These are phyloP conservation scores for Dalbergia cultrata DNA, from an alignment of 306 rosid genomes.

Conservation along the genomic window DNA sequence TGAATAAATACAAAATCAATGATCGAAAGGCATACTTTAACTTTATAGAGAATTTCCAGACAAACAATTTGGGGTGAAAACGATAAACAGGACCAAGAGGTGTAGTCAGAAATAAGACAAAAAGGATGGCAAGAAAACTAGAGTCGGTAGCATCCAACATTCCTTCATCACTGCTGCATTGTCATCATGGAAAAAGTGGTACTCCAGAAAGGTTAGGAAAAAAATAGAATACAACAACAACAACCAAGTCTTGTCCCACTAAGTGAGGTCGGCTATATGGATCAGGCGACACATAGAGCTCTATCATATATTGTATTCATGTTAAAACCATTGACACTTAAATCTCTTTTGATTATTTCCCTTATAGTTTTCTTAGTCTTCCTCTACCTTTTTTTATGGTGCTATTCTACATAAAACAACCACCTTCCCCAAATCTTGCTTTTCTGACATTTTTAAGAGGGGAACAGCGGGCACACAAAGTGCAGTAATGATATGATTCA, in stretches of 20 bases:
- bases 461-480: background rate
- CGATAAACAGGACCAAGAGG: background rate
- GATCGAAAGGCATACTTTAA: conserved; percentile 6
- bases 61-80: conserved; percentile 12
- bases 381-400: too few relatives aligned
- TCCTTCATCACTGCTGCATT: background rate
- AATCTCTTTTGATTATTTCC: too few relatives aligned
- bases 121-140: background rate
- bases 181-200: background rate
- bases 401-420: background rate
- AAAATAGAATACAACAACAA: background rate
- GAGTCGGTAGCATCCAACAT: conserved; percentile 6
- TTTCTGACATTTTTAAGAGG: conserved; percentile 11
- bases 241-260: too few relatives aligned
- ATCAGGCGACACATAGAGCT: too few relatives aligned
- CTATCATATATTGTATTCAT: too few relatives aligned
- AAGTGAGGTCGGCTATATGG: too few relatives aligned
- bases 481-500: conserved; percentile 22
- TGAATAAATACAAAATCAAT: conserved; percentile 6
- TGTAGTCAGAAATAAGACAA: conserved; percentile 28
- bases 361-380: too few relatives aligned
- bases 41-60: background rate
- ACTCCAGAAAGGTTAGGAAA: background rate
- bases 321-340: too few relatives aligned
- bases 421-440: conserved; percentile 22